Base-by-base conservation (phyloP, 2,329 filamentous ascomycete species). In the Penicillium sp. region DNA sequence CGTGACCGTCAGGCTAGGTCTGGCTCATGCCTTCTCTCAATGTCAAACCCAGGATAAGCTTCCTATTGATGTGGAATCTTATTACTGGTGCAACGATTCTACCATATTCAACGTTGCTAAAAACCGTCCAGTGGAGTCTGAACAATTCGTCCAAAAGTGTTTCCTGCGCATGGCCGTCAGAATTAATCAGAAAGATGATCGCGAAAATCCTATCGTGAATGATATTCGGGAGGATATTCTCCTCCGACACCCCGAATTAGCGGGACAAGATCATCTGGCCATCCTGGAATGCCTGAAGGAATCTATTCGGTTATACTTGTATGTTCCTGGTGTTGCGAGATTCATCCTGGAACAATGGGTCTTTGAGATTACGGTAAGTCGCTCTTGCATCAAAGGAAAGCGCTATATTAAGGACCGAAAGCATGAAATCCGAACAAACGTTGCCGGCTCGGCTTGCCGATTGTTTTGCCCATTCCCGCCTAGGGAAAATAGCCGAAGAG, bases 301-400 rank as follows among this genome's bases (percentile, higher is more conserved):
- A 35, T 51, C 21, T 51, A 51, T 31, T 35, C 26, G 49, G 35
- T 26, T 26, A 51, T 7, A 26, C 49, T 35, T 35, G 35, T 51
- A 51, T 51, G 9, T 51, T 51, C 19, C 23, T 51, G 49, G 35
- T 26, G 23, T 26, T 23, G 26, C 21, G 49, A 13, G 49, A 35
- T 51, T 51, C 35, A 30, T 51, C 26, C 49, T 51, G 49, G 26
- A 51, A 51, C 26, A 30, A 51, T 51, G 26, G 26, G 49, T 51
- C 49, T 51, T 51, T 35, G 49, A 51, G 49, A 51, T 19, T 26
- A 51, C 49, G 35, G 49, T 51, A 51, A 51, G 49, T 51, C 49
- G 26, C 49, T 29, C 49, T 51, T n/a, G 21, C 23, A 51, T 30
- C 9, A 51, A 29, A 51, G 49, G 49, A 35, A 51, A 29, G 23